phyloP scores from a whole-genome alignment of 805 yeast species.

The Brettanomyces sp. region DNA sequence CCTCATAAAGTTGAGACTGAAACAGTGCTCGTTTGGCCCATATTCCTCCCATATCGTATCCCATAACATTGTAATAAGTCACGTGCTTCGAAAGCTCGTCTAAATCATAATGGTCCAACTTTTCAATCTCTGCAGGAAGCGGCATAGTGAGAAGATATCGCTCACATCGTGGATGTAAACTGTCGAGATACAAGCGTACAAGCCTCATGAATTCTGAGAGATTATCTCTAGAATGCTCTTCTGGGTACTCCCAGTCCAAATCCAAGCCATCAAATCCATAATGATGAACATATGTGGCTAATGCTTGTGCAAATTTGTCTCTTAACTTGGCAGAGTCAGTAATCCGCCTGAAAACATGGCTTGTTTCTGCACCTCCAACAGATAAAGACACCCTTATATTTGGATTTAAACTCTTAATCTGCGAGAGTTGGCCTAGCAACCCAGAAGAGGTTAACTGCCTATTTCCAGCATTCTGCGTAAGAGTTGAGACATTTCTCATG shows the following conservation, averaged over 20 bases:
- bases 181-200: not conserved
- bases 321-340: constrained; percentile 20
- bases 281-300: constrained; percentile 35
- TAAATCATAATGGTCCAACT: constrained; percentile 34
- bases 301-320: constrained; percentile 38
- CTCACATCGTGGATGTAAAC: constrained; percentile 20
- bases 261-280: constrained; percentile 85
- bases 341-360: constrained; percentile 29
- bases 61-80: constrained; percentile 79
- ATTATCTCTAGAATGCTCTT: constrained; percentile 8
- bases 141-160: constrained; percentile 52
- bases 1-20: constrained; percentile 57
- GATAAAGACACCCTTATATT: constrained; percentile 56
- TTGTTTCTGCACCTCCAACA: constrained; percentile 70
- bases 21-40: constrained; percentile 58
- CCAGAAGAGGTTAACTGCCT: constrained; percentile 10
- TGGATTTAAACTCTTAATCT: constrained; percentile 16
- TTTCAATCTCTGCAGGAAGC: constrained; percentile 55
- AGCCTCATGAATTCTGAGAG: constrained; percentile 30
- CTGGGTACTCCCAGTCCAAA: constrained; percentile 92
- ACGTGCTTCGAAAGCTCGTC: constrained; percentile 48
- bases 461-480: not conserved
- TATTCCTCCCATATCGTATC: constrained; percentile 77
- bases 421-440: constrained; percentile 21
- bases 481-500: not conserved